Evolutionary conservation across 108 stramenopile genomes (phyloP), one percentile per base, ranked within the genome.

Genomic region (Nitzschia sp.): DNA sequence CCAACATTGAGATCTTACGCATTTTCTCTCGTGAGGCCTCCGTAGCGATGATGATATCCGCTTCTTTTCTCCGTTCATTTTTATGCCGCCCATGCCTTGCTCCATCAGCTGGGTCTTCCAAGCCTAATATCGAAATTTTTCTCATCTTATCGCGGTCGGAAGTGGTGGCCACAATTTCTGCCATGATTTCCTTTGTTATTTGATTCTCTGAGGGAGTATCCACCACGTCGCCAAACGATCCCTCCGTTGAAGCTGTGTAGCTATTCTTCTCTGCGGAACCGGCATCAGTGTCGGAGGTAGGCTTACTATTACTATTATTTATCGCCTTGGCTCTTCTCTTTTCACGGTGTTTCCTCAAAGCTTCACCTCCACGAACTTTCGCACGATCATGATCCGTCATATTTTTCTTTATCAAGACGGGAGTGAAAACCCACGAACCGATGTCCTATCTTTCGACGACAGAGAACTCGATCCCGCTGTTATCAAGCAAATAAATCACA

Each of bases 41-140:
- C 16, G 60, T 61, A 17, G 36, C 36, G 23, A 44, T 19, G 13
- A 61, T 22, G 26, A 61, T 22, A 6, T 41, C 41, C 21, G 32
- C 9, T 44, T 44, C 41, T 16, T 58, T 3, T 32, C 6, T 32
- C 23, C 35, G 38, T 23, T 21, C 2, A 61, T 61, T 19, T 1
- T 44, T 31, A 15, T 45, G 60, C 22, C 33, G 60, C 0, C 21
- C 16, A 2, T 45, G 36, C 9, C 38, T 19, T 2, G 44, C 41
- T 19, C 8, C 11, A 45, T 61, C 60, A n/a, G 33, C 60, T 25
- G 60, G 60, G 33, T 61, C 60, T 41, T 61, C 60, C 19, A 61
- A 27, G 38, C 60, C 60, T 22, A 61, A 23, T 25, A 25, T 41
- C 0, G 60, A 61, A 45, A 61, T 61, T 23, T 61, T 61, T 21